A percentile compares a stretch with the other conserved stretches of the same genome.
Evolutionary conservation across 148 eudicot species (phyloP).

Genomic region (Gaultheria prostrata): DNA sequence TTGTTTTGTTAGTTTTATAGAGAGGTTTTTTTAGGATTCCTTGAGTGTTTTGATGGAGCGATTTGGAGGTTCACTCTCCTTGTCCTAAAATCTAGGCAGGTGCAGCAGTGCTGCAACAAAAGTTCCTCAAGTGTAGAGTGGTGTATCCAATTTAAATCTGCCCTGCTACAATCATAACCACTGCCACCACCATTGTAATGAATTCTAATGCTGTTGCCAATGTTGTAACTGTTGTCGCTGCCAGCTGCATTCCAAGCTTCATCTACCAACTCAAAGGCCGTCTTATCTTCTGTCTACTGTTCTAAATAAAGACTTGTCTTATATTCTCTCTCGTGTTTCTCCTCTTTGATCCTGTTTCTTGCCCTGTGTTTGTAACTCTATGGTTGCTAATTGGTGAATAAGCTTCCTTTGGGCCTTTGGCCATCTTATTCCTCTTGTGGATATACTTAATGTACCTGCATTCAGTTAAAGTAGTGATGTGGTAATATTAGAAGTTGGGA

Average conservation of each 20-base stretch:
- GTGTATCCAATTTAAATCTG: background rate
- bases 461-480: background rate
- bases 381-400: background rate
- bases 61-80: background rate
- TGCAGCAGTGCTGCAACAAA: background rate
- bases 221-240: background rate
- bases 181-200: background rate
- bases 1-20: background rate
- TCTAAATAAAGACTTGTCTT: background rate
- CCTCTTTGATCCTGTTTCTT: background rate
- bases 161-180: background rate
- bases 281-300: background rate
- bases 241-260: background rate
- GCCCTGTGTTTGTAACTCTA: background rate
- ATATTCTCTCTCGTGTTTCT: background rate
- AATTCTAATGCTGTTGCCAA: background rate
- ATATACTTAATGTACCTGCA: background rate
- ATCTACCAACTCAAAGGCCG: background rate
- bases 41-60: background rate
- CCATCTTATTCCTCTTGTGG: background rate
- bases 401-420: constrained; percentile 7
- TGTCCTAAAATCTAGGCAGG: background rate
- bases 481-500: background rate
- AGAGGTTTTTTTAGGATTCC: background rate
- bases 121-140: background rate